Evolutionary conservation across 2,329 filamentous ascomycete genomes (phyloP), one percentile per base, ranked within the genome.

Genomic region (Fusarium foetens): DNA sequence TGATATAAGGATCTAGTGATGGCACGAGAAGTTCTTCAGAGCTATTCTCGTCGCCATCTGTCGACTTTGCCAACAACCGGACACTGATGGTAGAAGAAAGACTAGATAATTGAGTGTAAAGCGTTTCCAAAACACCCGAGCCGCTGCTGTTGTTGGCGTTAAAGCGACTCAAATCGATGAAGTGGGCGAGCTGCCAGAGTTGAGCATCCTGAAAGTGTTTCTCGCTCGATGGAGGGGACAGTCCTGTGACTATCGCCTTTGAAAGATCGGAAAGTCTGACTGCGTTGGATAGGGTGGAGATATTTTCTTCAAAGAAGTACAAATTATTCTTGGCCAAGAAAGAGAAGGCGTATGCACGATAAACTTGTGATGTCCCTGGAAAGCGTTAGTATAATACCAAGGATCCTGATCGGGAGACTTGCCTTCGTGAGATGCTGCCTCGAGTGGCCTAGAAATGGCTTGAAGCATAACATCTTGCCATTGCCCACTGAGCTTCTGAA

Each of bases 141-240:
- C 82, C 82, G 39, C 83, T 79, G 7, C 76, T 77, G 14, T 78
- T 75, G 33, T 79, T 77, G 19, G 75, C 73, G 49, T 80, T 81
- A 14, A 79, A 80, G 60, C 83, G 83, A 57, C 86, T 85, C 17
- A 92, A 79, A 57, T 88, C 86, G 66, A 93, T 87, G 70, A 92
- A 91, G 75, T 93, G 90, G 19, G 92, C 87, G 33, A 94, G 81
- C 33, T 93, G 84, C 85, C 90, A 91, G 42, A 94, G 80, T 41
- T 89, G 86, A 14, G 82, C 80, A 43, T 85, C 81, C 41, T 81
- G 81, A 2, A 81, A 77, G 17, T 76, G 72, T 5, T 74, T 66
- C 2, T 65, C 52, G 16, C 76, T 64, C 10, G 77, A 65, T 4
- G 76, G 66, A 5, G 76, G 74, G 4, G 77, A 71, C 51, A 84